Percentiles rank a stretch among this genome's conserved stretches.
phyloP scores from a whole-genome alignment of 1,284 basidiomycete species.

The Volvariella surrecta region DNA sequence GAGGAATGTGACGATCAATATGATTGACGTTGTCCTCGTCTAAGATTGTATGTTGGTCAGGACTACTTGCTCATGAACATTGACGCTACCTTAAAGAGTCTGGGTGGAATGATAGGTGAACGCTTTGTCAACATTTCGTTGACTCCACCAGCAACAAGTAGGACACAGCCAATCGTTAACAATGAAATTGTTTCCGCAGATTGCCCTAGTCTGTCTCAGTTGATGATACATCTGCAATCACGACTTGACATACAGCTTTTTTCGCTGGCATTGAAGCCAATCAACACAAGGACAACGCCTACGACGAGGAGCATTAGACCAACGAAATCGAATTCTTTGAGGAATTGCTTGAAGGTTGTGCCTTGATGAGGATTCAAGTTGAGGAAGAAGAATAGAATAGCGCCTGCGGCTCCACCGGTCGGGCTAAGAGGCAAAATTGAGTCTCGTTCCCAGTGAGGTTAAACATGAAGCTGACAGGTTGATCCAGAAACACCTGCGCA shows the following conservation, averaged over 20 bases:
- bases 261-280: constrained; percentile 79
- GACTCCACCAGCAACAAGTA: constrained; percentile 48
- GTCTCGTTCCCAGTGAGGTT: neutral
- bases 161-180: constrained; percentile 57
- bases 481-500: constrained; percentile 61
- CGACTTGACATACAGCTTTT: constrained; percentile 40
- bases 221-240: constrained; percentile 18
- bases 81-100: constrained; percentile 56
- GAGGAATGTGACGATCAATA: constrained; percentile 55
- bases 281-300: constrained; percentile 67
- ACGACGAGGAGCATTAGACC: constrained; percentile 66
- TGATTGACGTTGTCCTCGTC: constrained; percentile 66
- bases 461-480: constrained; percentile 44
- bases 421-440: constrained; percentile 36
- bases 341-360: constrained; percentile 48
- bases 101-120: constrained; percentile 74
- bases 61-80: too few relatives aligned
- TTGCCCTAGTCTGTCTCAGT: constrained; percentile 22
- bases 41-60: constrained; percentile 14
- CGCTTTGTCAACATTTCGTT: constrained; percentile 69
- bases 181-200: constrained; percentile 60
- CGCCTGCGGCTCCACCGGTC: constrained; percentile 67
- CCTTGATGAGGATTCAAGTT: constrained; percentile 72
- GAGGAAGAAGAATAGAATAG: constrained; percentile 71
- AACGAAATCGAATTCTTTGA: constrained; percentile 67